Percentiles rank a stretch among this genome's conserved stretches.
phyloP scores from a whole-genome alignment of 305 asterid species.

The Lippia alba region DNA sequence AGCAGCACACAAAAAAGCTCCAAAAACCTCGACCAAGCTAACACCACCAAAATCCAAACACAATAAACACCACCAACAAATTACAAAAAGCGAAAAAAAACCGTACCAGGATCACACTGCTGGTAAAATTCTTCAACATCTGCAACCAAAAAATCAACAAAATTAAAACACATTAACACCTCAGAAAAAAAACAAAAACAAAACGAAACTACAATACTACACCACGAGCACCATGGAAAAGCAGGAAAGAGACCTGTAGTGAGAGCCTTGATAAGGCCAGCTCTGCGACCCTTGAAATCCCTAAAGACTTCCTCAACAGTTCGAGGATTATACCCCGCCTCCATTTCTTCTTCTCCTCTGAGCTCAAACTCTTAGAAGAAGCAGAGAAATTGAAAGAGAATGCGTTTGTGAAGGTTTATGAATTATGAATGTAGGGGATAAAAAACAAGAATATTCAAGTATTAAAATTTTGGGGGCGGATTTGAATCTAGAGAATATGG shows the following conservation, averaged over 20 bases:
- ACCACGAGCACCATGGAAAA: neutral
- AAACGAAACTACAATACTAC: neutral
- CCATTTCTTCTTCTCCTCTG: conserved; percentile 43
- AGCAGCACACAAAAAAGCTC: neutral
- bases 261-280: conserved; percentile 78
- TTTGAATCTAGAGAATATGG: conserved; percentile 44
- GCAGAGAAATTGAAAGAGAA: neutral
- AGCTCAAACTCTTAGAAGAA: conserved; percentile 25
- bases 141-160: conserved; percentile 40
- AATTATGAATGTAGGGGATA: conserved; percentile 26
- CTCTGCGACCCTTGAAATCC: conserved; percentile 75
- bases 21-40: neutral
- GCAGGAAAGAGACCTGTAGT: conserved; percentile 54
- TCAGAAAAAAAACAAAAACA: conserved; percentile 4
- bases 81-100: neutral
- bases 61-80: neutral
- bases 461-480: conserved; percentile 40
- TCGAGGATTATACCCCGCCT: conserved; percentile 55
- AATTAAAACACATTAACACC: conserved; percentile 5
- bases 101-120: conserved; percentile 75
- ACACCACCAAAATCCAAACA: neutral
- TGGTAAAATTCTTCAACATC: conserved; percentile 63
- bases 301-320: conserved; percentile 74
- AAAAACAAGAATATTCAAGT: conserved; percentile 18
- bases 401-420: conserved; percentile 33